Base-by-base conservation (phyloP, 805 yeast species). In the Teunomyces pallodes region DNA sequence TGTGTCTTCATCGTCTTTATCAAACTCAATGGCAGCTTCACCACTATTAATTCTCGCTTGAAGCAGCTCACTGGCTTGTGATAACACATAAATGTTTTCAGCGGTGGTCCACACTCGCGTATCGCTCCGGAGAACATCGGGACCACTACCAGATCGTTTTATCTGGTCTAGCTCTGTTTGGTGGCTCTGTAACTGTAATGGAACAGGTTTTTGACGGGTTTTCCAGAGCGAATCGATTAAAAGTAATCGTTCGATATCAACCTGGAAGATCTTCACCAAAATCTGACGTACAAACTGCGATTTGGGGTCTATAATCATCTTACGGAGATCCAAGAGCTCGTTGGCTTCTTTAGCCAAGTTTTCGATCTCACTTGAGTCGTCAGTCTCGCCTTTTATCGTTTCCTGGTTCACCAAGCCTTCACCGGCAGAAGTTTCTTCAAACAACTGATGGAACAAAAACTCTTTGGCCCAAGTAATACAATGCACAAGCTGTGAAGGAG, bases 391-490 rank as follows among this genome's bases (percentile, higher is more conserved):
- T 33, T 47, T 43, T 49, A 80, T 54, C 16, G 56, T 53, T 5
- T 56, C 59, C n/a, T 51, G 54, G 30, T 48, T 48, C 26, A 31
- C 43, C 43, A 48, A 39, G 32, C 33, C 42, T 8, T 36, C 14
- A 4, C 49, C 31, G 51, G 32, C 24, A 14, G 54, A 42, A 41
- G 67, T 75, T 42, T 81, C 82, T 16, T 82, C 83, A 62, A 90
- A 92, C 32, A 94, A 71, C 60, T 90, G 95, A 20, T 81, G 76
- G 61, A 94, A 90, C 45, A 94, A 68, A 60, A 89, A 95, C 57
- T 87, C 89, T 62, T 94, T 94, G 7, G 97, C 96, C 99, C 99
- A 94, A 1, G 95, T 96, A 24, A 94, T 85, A 65, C 97, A 90
- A 62, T 94, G 99, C 5, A 94, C 85, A 0, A 97, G 97, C 61